phyloP scores from a whole-genome alignment of 345 rosid species.

The Balakata baccata region DNA sequence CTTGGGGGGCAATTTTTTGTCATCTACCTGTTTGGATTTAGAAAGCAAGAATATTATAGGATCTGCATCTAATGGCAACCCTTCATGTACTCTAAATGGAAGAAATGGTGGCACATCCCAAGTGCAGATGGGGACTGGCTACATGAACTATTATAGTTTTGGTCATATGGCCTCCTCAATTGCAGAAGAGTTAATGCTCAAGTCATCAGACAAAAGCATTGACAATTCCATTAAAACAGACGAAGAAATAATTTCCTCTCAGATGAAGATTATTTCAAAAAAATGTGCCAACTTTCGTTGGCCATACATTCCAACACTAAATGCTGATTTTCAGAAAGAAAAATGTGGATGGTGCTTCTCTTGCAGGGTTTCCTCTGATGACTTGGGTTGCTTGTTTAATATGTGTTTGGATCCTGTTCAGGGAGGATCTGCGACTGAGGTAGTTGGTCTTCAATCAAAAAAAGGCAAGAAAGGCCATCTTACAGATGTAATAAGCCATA shows the following conservation, averaged over 20 bases:
- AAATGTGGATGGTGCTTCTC: constrained; percentile 95
- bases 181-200: constrained; percentile 59
- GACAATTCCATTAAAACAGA: constrained; percentile 42
- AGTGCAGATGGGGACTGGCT: constrained; percentile 39
- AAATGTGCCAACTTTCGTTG: constrained; percentile 54
- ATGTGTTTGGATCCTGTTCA: constrained; percentile 42
- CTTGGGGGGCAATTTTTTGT: constrained; percentile 26
- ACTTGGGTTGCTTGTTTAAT: constrained; percentile 65
- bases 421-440: constrained; percentile 43
- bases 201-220: constrained; percentile 42
- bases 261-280: constrained; percentile 76
- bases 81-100: constrained; percentile 28
- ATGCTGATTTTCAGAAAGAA: constrained; percentile 52
- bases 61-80: constrained; percentile 27
- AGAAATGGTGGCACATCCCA: constrained; percentile 30
- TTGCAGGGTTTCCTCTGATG: constrained; percentile 57
- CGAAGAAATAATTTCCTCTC: constrained; percentile 64
- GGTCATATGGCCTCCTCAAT: constrained; percentile 63
- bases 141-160: constrained; percentile 68
- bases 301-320: constrained; percentile 46
- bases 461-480: constrained; percentile 50
- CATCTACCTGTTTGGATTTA: constrained; percentile 37
- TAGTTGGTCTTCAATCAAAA: constrained; percentile 36
- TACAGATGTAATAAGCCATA: constrained; percentile 45
- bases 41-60: constrained; percentile 30